phyloP scores from a whole-genome alignment of 495 filamentous ascomycete species.

The Hypoxylon perforatum region DNA sequence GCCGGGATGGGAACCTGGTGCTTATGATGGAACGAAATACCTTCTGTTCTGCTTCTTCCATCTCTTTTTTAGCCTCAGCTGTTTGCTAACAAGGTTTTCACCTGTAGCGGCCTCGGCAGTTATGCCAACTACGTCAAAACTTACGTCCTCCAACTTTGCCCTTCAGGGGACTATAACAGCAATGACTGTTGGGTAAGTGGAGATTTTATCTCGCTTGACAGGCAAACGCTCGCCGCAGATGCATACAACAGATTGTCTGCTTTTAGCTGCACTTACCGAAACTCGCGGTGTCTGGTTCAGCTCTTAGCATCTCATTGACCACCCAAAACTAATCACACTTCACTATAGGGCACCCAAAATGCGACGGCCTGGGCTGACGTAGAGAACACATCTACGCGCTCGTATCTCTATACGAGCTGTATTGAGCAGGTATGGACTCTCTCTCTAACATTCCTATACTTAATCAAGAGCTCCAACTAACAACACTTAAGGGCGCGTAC shows the following conservation, averaged over 20 bases:
- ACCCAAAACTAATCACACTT: not conserved
- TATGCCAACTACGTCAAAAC: conserved; percentile 61
- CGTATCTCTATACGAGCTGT: conserved; percentile 61
- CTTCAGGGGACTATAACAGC: conserved; percentile 53
- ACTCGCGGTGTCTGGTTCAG: too few species aligned
- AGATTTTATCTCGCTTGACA: not conserved
- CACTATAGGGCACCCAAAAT: conserved; percentile 42
- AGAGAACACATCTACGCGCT: conserved; percentile 49
- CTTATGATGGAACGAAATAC: not conserved
- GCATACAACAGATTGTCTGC: too few species aligned
- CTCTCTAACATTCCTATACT: not conserved
- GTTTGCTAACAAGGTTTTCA: conserved; percentile 5
- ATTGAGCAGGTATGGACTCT: conserved; percentile 50
- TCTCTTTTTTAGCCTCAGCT: not conserved
- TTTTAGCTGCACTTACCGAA: too few species aligned
- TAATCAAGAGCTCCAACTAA: not conserved
- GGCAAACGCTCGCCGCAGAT: too few species aligned
- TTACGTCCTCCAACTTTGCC: conserved; percentile 53
- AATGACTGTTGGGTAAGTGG: conserved; percentile 53
- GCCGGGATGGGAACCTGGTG: not conserved
- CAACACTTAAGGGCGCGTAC: conserved; percentile 49
- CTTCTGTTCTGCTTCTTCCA: not conserved
- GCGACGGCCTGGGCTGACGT: conserved; percentile 51
- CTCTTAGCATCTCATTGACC: not conserved
- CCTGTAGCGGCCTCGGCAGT: conserved; percentile 50